Evolutionary conservation across 768 basidiomycete genomes (phyloP), one percentile per base, ranked within the genome.

Genomic region (Omphalotus guepiniiformis): DNA sequence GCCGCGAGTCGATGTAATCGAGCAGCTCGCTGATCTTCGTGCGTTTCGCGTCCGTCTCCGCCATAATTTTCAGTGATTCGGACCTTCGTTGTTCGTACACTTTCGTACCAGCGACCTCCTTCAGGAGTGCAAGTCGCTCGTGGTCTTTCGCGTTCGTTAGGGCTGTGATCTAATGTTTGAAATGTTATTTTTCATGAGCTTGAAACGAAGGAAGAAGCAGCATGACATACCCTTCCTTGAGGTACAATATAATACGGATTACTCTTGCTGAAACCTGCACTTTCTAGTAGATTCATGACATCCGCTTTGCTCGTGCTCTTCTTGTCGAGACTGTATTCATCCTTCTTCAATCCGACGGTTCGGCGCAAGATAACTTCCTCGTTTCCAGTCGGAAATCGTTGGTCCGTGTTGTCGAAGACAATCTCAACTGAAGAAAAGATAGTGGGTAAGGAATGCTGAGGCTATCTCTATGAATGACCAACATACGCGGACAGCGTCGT

Each of bases 201-300:
- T 5, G 7, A 28, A 40, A 27, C 13, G n/a, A n/a, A n/a, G n/a
- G n/a, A 42, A 26, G 1, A 7, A 19, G 25, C 23, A 46, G 37
- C 18, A 28, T 8, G 13, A 77, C 84, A 66, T 57, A 96, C 94
- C 42, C 95, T 74, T 43, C 96, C 96, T 72, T 99, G 96, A 2
- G 96, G 96, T 0, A 98, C 95, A 55, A 99, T 99, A 59, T 98
- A 99, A 63, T 98, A 99, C 0, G 96, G 96, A 60, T 98, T 99
- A n/a, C 87, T 87, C 61, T 92, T 89, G 69, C 89, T 93, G 71
- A 99, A 99, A 1, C 96, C 95, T 1, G 96, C 96, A 60, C 86
- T 89, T 63, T 98, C 96, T 38, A 99, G 78, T 21, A 98, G 73
- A 59, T 92, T 94, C 91, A 96, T 95, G 16, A 99, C 91, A 59